Evolutionary conservation across 2,329 filamentous ascomycete species (phyloP).

Genomic region (Monilinia aucupariae): DNA sequence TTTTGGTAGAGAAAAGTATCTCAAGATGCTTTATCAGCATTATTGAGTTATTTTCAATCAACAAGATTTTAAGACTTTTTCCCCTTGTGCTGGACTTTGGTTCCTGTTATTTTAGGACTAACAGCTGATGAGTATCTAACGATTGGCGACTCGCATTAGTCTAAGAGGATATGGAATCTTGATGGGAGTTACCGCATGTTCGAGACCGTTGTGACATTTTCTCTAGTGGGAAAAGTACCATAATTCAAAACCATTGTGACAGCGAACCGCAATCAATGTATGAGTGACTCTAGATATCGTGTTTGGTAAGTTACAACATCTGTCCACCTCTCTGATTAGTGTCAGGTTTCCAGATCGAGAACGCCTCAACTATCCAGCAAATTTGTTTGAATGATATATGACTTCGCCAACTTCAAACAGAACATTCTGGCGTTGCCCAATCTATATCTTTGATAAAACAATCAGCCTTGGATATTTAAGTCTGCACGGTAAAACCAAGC

Average conservation of each 20-base stretch:
- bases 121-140: too few relatives aligned
- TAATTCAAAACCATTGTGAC: not conserved
- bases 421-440: not conserved
- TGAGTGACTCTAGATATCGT: not conserved
- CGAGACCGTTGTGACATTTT: not conserved
- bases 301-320: not conserved
- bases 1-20: slow-evolving; percentile 10
- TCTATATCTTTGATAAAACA: not conserved
- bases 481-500: not conserved
- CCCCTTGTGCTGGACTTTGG: not conserved
- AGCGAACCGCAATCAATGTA: not conserved
- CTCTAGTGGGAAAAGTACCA: not conserved
- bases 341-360: not conserved
- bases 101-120: not conserved
- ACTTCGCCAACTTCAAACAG: not conserved
- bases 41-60: not conserved
- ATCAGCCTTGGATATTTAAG: not conserved
- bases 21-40: slow-evolving; percentile 1
- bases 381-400: not conserved
- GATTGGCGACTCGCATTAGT: not conserved
- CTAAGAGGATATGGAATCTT: not conserved
- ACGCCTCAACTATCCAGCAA: not conserved
- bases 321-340: not conserved
- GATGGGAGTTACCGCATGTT: not conserved
- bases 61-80: not conserved